Percentiles rank a stretch among this genome's conserved stretches.
These are phyloP conservation scores for Diacronema lutheri DNA, from an alignment of 78 protist species.

Conservation along the genomic window DNA sequence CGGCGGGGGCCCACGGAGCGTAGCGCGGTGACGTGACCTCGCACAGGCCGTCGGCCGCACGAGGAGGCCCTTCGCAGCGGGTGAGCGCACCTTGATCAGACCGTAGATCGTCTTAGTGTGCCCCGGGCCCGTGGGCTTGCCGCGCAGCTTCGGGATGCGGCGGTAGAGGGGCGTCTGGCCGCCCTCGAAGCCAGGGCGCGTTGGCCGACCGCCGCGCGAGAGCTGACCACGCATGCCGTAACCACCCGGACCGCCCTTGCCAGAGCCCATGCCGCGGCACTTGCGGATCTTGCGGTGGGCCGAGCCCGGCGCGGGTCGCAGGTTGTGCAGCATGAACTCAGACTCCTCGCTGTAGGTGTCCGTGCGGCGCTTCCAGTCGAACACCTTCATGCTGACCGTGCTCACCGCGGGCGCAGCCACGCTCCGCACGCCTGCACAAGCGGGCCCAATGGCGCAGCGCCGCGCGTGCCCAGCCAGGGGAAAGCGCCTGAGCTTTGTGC, in stretches of 20 bases:
- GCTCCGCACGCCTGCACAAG: too few species aligned
- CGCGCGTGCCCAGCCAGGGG: too few species aligned
- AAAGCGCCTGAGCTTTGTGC: too few species aligned
- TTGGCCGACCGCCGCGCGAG: constrained; percentile 6
- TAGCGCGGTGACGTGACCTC: too few species aligned
- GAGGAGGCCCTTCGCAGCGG: background rate
- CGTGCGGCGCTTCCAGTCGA: constrained; percentile 25
- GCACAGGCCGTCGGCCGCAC: too few species aligned
- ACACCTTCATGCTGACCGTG: constrained; percentile 29
- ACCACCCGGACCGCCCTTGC: constrained; percentile 36
- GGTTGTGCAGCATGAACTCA: background rate
- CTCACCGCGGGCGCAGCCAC: too few species aligned
- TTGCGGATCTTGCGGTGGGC: background rate
- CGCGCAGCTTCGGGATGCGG: background rate
- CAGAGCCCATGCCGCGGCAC: constrained; percentile 23
- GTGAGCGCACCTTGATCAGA: background rate
- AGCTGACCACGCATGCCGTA: constrained; percentile 34
- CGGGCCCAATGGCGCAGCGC: too few species aligned
- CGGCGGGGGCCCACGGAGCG: too few species aligned
- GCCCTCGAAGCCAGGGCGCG: constrained; percentile 23
- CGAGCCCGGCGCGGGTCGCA: background rate
- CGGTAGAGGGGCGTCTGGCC: constrained; percentile 34
- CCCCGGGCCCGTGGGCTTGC: background rate
- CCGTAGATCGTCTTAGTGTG: constrained; percentile 9
- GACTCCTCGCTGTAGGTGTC: background rate